Conservation (phyloP, 2,329 filamentous ascomycete species). For the Cryphonectria nitschkei region DNA sequence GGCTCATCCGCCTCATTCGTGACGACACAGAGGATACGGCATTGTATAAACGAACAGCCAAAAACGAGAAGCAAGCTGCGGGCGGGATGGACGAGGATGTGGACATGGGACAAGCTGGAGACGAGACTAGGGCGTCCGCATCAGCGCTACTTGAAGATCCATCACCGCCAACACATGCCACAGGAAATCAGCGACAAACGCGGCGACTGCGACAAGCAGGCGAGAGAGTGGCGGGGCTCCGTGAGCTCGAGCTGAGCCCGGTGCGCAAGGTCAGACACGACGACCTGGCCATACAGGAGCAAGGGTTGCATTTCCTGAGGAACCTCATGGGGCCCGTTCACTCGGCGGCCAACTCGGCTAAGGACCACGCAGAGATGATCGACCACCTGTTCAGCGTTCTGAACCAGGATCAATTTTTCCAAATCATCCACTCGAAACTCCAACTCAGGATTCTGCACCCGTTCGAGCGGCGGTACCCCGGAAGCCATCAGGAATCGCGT, state of each 20-base stretch:
- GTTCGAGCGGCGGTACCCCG: slow-evolving; percentile 49
- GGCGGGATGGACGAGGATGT: slow-evolving; percentile 59
- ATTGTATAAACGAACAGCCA: slow-evolving; percentile 40
- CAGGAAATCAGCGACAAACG: slow-evolving; percentile 38
- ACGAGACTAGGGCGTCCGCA: slow-evolving; percentile 38
- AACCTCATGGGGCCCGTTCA: slow-evolving; percentile 78
- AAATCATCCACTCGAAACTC: slow-evolving; percentile 79
- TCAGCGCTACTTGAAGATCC: slow-evolving; percentile 32
- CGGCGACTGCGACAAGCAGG: slow-evolving; percentile 54
- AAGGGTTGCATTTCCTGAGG: slow-evolving; percentile 85
- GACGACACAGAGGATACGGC: slow-evolving; percentile 61
- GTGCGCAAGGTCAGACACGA: slow-evolving; percentile 72
- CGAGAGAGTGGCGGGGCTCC: slow-evolving; percentile 52
- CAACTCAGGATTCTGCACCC: slow-evolving; percentile 61
- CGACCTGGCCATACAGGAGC: slow-evolving; percentile 85
- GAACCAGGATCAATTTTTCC: slow-evolving; percentile 77
- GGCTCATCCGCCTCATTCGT: slow-evolving; percentile 79
- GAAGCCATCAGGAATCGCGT: slow-evolving; percentile 39
- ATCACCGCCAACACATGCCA: slow-evolving; percentile 26
- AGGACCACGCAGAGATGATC: slow-evolving; percentile 72
- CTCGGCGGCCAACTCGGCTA: slow-evolving; percentile 52
- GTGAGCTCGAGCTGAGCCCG: slow-evolving; percentile 71
- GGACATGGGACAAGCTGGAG: slow-evolving; percentile 56
- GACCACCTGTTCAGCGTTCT: slow-evolving; percentile 79
- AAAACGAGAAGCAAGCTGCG: slow-evolving; percentile 28